Percentiles rank a stretch among this genome's conserved stretches.
phyloP scores from a whole-genome alignment of 176 grass and related monocot species.

The Areca catechu region DNA sequence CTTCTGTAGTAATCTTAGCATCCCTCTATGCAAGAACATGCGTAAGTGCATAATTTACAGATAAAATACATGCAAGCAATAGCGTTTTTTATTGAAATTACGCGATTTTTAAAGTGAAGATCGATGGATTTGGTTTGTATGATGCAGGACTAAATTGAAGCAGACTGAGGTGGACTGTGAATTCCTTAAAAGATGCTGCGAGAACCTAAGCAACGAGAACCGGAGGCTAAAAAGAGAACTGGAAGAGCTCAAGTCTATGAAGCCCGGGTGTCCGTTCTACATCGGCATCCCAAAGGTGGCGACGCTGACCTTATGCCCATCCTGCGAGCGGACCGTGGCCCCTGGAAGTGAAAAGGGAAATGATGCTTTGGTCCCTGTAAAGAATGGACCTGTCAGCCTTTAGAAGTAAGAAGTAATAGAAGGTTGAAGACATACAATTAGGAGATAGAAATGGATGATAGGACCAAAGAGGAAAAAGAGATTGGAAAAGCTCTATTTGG shows the following conservation, averaged over 20 bases:
- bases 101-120: no score
- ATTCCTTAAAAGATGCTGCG: neutral
- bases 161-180: constrained; percentile 4
- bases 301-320: neutral
- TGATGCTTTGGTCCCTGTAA: neutral
- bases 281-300: neutral
- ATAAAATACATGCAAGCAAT: no score
- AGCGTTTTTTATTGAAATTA: no score
- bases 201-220: constrained; percentile 12
- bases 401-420: no score
- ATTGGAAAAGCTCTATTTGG: no score
- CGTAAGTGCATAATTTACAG: no score
- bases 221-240: constrained; percentile 2
- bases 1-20: no score
- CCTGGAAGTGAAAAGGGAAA: neutral
- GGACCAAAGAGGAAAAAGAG: no score
- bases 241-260: constrained; percentile 3
- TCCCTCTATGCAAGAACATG: no score
- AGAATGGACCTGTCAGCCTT: neutral
- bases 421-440: no score
- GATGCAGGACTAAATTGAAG: constrained; percentile 12
- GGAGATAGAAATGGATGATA: no score
- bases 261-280: neutral
- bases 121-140: no score
- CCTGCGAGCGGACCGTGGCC: neutral